These are phyloP conservation scores for Verticillium zaregamsianum DNA, from an alignment of 2,329 filamentous ascomycete species.

Conservation along the genomic window DNA sequence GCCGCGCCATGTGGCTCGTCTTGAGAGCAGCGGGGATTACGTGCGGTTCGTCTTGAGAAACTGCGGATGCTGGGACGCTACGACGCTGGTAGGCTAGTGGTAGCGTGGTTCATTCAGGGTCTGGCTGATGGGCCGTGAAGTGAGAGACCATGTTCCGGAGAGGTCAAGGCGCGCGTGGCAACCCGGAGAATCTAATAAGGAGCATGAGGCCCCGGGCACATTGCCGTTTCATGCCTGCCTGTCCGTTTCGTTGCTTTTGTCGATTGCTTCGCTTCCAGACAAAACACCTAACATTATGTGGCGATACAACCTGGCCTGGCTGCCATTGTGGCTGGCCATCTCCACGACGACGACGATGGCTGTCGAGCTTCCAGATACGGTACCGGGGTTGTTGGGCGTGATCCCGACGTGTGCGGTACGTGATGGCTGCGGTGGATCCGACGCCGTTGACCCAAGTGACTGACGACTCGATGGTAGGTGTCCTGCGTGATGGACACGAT, in stretches of 20 bases:
- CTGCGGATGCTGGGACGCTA: neutral
- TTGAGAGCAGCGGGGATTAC: neutral
- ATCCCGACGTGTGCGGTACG: neutral
- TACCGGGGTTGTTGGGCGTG: neutral
- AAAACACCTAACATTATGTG: neutral
- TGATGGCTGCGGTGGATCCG: neutral
- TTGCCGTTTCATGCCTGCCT: neutral
- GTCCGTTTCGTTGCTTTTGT: neutral
- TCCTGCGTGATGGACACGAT: slow-evolving; percentile 7
- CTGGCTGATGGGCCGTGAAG: neutral
- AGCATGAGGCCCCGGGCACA: neutral
- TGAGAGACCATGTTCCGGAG: neutral
- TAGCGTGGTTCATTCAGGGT: neutral
- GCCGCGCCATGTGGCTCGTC: neutral
- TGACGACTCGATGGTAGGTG: slow-evolving; percentile 3
- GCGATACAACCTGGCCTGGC: neutral
- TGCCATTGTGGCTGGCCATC: neutral
- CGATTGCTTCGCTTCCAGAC: neutral
- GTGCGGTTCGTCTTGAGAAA: neutral
- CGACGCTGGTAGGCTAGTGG: neutral
- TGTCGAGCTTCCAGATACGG: neutral
- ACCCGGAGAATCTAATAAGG: neutral
- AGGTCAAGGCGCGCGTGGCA: neutral
- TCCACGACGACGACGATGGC: neutral
- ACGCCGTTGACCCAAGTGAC: neutral